Percentiles rank a stretch among this genome's conserved stretches.
Conservation (phyloP, 352 stramenopile species). For the Globisporangium rhizosaccharum region DNA sequence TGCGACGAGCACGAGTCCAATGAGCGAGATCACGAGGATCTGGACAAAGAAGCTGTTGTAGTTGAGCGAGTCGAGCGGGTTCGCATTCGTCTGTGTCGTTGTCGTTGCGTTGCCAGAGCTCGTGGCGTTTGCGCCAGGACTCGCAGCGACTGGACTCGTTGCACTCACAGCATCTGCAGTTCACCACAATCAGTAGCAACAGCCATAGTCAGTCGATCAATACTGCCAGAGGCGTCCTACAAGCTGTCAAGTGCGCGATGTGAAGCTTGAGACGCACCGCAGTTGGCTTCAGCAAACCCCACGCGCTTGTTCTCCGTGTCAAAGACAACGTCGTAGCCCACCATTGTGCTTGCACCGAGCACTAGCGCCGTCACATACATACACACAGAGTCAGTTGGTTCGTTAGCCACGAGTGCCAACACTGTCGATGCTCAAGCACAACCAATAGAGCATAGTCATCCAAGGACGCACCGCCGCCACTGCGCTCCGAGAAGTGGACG, state of each 20-base stretch:
- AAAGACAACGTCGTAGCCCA: conserved; percentile 84
- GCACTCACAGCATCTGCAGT: background rate
- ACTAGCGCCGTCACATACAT: conserved; percentile 24
- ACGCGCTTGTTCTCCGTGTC: conserved; percentile 69
- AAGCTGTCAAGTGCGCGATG: too few species aligned
- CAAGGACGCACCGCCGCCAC: conserved; percentile 49
- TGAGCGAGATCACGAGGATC: conserved; percentile 43
- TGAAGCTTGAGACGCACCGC: conserved; percentile 27
- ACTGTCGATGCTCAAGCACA: too few species aligned
- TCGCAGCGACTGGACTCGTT: background rate
- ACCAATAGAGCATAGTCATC: background rate
- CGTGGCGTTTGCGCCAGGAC: conserved; percentile 2
- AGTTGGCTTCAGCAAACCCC: conserved; percentile 69
- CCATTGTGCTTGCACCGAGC: conserved; percentile 71
- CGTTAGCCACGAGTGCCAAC: background rate
- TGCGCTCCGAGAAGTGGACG: conserved; percentile 79
- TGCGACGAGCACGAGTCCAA: conserved; percentile 49
- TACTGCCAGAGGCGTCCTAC: background rate
- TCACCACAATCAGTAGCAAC: background rate
- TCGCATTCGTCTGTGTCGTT: conserved; percentile 7
- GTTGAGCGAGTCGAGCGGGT: conserved; percentile 12
- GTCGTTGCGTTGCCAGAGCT: background rate
- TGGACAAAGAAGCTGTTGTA: conserved; percentile 38
- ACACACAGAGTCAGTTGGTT: conserved; percentile 5
- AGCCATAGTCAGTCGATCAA: background rate